A percentile compares a stretch with the other conserved stretches of the same genome.
Evolutionary conservation across 257 asterid genomes (phyloP).

Genomic region (Nicotiana noctiflora): DNA sequence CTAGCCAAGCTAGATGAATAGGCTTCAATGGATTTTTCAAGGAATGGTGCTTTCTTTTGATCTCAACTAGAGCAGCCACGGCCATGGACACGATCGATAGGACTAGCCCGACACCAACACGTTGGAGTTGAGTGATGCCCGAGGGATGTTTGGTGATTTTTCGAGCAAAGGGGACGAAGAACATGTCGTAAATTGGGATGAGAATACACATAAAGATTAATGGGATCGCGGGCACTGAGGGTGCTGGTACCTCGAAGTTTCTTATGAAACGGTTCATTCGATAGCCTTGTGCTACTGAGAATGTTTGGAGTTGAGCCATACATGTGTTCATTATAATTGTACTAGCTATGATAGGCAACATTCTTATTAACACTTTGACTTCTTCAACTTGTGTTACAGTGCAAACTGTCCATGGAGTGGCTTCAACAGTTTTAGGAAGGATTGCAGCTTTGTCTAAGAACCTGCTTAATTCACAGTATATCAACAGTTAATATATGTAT

Average conservation of each 20-base stretch:
- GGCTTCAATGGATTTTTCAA: slow-evolving; percentile 33
- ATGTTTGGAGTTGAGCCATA: slow-evolving; percentile 72
- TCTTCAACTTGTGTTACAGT: slow-evolving; percentile 69
- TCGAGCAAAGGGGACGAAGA: slow-evolving; percentile 50
- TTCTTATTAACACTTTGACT: slow-evolving; percentile 51
- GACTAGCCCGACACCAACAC: slow-evolving; percentile 63
- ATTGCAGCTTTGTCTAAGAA: slow-evolving; percentile 70
- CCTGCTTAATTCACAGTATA: slow-evolving; percentile 12
- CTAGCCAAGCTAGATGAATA: slow-evolving; percentile 58
- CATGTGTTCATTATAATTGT: slow-evolving; percentile 66
- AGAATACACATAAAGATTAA: slow-evolving; percentile 46
- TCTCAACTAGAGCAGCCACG: slow-evolving; percentile 54
- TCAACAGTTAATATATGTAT: neutral
- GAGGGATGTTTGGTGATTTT: slow-evolving; percentile 47
- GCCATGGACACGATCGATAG: slow-evolving; percentile 62
- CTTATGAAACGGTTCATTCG: slow-evolving; percentile 50
- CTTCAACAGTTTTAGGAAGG: slow-evolving; percentile 20
- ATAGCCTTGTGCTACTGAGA: slow-evolving; percentile 59
- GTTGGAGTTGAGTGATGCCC: slow-evolving; percentile 61
- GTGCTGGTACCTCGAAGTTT: slow-evolving; percentile 49
- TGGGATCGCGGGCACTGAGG: slow-evolving; percentile 61
- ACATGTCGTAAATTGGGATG: slow-evolving; percentile 49
- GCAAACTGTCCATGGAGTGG: slow-evolving; percentile 53
- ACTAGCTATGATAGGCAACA: slow-evolving; percentile 62
- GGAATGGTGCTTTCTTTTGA: slow-evolving; percentile 44